Evolutionary conservation across 148 eudicot genomes (phyloP).

Genomic region (Chenopodium formosanum): DNA sequence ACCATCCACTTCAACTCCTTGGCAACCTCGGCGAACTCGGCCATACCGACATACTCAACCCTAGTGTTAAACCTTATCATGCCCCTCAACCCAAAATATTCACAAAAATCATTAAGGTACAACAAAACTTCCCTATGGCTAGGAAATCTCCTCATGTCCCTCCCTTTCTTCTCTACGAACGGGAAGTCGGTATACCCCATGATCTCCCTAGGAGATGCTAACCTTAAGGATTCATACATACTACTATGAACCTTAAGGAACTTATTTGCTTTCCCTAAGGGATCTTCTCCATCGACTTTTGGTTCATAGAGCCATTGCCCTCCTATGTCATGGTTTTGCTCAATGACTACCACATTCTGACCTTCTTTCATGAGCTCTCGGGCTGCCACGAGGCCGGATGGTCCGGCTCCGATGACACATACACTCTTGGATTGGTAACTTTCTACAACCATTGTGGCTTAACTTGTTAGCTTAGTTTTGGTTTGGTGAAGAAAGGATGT

Average conservation of each 20-base stretch:
- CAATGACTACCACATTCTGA: slow-evolving; percentile 65
- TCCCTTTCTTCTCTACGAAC: slow-evolving; percentile 57
- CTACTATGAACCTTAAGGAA: slow-evolving; percentile 65
- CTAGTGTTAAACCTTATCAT: slow-evolving; percentile 68
- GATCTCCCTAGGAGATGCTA: slow-evolving; percentile 64
- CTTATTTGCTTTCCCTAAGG: slow-evolving; percentile 42
- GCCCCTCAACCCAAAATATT: slow-evolving; percentile 55
- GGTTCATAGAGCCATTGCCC: slow-evolving; percentile 85
- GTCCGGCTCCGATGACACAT: slow-evolving; percentile 78
- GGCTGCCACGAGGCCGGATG: slow-evolving; percentile 70
- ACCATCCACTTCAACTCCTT: slow-evolving; percentile 64
- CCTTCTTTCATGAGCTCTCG: slow-evolving; percentile 79
- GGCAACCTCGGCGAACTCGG: slow-evolving; percentile 32
- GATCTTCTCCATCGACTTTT: slow-evolving; percentile 56
- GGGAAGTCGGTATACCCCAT: slow-evolving; percentile 85
- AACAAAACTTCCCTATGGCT: slow-evolving; percentile 58
- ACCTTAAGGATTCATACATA: slow-evolving; percentile 60
- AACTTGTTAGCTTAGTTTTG: background rate
- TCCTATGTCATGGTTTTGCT: slow-evolving; percentile 79
- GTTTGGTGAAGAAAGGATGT: background rate
- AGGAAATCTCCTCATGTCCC: slow-evolving; percentile 78
- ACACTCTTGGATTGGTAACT: slow-evolving; percentile 36
- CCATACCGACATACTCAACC: slow-evolving; percentile 68
- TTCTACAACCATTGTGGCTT: background rate
- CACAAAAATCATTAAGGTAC: slow-evolving; percentile 71